phyloP scores from a whole-genome alignment of 2,329 filamentous ascomycete species.

The Paecilomyces formosus region DNA sequence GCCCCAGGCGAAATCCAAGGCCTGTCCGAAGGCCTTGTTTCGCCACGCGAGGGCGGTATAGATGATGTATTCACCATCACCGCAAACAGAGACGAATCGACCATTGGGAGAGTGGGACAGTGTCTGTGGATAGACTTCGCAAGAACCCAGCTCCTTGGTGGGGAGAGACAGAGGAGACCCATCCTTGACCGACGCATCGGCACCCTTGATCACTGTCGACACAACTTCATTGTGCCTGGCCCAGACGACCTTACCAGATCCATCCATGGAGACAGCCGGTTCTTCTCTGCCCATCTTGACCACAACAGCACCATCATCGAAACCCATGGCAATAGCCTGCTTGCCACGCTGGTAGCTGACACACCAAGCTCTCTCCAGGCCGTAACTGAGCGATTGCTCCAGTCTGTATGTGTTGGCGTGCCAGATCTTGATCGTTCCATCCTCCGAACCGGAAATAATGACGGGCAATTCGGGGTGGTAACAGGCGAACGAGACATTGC shows the following conservation, averaged over 20 bases:
- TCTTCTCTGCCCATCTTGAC: slow-evolving; percentile 97
- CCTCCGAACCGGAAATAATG: slow-evolving; percentile 96
- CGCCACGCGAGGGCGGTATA: slow-evolving; percentile 95
- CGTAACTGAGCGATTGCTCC: slow-evolving; percentile 94
- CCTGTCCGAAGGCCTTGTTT: slow-evolving; percentile 95
- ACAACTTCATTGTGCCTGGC: slow-evolving; percentile 92
- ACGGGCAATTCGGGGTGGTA: slow-evolving; percentile 96
- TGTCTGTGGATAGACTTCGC: slow-evolving; percentile 93
- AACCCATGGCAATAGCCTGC: slow-evolving; percentile 91
- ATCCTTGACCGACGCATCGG: slow-evolving; percentile 77
- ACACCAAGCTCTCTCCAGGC: slow-evolving; percentile 94
- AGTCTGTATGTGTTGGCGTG: slow-evolving; percentile 95
- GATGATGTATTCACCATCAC: slow-evolving; percentile 97
- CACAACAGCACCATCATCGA: slow-evolving; percentile 95
- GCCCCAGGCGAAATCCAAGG: slow-evolving; percentile 93
- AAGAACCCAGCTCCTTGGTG: slow-evolving; percentile 90
- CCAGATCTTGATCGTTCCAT: slow-evolving; percentile 97
- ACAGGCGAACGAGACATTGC: slow-evolving; percentile 96
- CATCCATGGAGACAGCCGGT: slow-evolving; percentile 95
- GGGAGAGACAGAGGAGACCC: slow-evolving; percentile 77
- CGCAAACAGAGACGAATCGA: slow-evolving; percentile 80
- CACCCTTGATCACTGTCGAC: slow-evolving; percentile 89
- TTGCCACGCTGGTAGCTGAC: slow-evolving; percentile 90
- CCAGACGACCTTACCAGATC: slow-evolving; percentile 92
- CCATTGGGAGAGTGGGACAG: slow-evolving; percentile 94